Conservation (phyloP, 352 stramenopile species). For the Globisporangium carolinianum region DNA sequence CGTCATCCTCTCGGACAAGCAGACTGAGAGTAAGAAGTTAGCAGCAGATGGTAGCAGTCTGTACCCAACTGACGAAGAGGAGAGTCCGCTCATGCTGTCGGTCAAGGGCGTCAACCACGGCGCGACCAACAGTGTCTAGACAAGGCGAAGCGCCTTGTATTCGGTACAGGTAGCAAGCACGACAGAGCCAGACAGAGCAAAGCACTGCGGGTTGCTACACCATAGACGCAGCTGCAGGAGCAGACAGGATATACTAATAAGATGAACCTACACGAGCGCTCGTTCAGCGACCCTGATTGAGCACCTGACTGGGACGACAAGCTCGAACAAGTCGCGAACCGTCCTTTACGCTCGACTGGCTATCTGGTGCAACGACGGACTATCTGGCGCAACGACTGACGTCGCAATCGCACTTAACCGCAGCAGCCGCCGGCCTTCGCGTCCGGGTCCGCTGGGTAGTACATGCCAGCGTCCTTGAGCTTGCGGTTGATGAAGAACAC, state of each 20-base stretch:
- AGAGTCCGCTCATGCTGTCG: slow-evolving; percentile 36
- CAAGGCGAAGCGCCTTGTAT: background rate
- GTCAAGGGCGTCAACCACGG: slow-evolving; percentile 30
- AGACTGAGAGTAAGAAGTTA: slow-evolving; percentile 36
- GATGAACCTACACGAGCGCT: slow-evolving; percentile 5
- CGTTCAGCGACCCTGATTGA: background rate
- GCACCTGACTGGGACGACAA: background rate
- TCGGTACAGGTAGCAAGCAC: background rate
- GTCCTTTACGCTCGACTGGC: background rate
- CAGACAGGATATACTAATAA: slow-evolving; percentile 11
- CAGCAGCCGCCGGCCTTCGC: slow-evolving; percentile 51
- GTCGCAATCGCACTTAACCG: slow-evolving; percentile 4
- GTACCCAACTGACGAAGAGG: slow-evolving; percentile 27
- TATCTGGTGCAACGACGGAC: background rate
- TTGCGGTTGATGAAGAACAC: slow-evolving; percentile 81
- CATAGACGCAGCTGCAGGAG: slow-evolving; percentile 5
- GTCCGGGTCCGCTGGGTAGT: slow-evolving; percentile 53
- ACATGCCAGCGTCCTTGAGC: slow-evolving; percentile 74
- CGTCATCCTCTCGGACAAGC: slow-evolving; percentile 78
- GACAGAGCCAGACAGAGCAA: too few species aligned
- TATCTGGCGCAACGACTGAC: background rate
- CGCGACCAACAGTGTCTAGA: slow-evolving; percentile 23
- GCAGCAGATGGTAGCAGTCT: slow-evolving; percentile 2
- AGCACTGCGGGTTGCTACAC: background rate
- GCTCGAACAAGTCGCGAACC: background rate